These are phyloP conservation scores for Parastagonospora nodorum DNA, from an alignment of 2,329 filamentous ascomycete species.

Conservation along the genomic window DNA sequence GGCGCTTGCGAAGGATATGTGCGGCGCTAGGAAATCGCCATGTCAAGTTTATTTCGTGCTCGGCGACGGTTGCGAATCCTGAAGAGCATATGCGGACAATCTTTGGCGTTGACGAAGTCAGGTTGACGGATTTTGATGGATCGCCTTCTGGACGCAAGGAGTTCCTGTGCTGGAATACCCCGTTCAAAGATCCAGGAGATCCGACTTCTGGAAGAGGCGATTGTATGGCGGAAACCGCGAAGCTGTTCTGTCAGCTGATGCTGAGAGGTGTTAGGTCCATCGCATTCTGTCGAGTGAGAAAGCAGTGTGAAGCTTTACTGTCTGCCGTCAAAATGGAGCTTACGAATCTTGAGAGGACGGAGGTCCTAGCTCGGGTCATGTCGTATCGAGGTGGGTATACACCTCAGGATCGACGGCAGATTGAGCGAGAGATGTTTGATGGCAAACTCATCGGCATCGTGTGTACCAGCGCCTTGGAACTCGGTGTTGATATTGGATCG, in stretches of 20 bases:
- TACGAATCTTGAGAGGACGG: constrained; percentile 70
- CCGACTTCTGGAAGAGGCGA: constrained; percentile 85
- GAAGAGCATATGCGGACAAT: constrained; percentile 89
- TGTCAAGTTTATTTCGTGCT: constrained; percentile 93
- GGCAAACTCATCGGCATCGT: constrained; percentile 92
- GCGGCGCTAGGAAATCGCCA: constrained; percentile 84
- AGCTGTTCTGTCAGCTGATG: constrained; percentile 87
- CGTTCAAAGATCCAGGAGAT: constrained; percentile 86
- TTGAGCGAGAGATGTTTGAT: constrained; percentile 96
- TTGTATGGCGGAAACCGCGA: constrained; percentile 82
- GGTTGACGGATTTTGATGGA: constrained; percentile 85
- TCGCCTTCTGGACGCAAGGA: constrained; percentile 92
- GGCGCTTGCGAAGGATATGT: constrained; percentile 83
- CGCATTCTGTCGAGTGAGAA: constrained; percentile 86
- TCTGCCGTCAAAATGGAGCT: constrained; percentile 81
- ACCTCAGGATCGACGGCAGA: constrained; percentile 81
- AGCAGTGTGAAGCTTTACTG: constrained; percentile 84
- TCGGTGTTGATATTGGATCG: constrained; percentile 93
- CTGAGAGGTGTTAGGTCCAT: constrained; percentile 89
- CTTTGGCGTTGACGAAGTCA: constrained; percentile 85
- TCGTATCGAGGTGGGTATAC: constrained; percentile 96
- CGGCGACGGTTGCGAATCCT: constrained; percentile 93
- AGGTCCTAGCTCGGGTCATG: constrained; percentile 83
- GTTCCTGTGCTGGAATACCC: constrained; percentile 97
- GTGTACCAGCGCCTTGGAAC: constrained; percentile 88